Evolutionary conservation across 768 basidiomycete genomes (phyloP).

Genomic region (Fomitopsis pulvina): DNA sequence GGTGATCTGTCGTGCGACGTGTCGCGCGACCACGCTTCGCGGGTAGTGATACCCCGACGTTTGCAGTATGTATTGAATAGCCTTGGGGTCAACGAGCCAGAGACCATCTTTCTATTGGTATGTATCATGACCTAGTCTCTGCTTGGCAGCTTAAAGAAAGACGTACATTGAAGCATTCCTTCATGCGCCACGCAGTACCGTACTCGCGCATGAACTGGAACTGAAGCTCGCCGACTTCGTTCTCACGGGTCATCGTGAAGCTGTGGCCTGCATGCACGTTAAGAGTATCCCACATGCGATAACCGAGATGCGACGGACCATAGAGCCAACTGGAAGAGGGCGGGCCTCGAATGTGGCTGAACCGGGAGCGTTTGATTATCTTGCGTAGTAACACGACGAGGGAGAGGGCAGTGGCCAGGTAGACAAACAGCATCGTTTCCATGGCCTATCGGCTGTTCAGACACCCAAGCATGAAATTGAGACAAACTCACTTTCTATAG

Average conservation of each 20-base stretch:
- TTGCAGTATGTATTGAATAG: conserved; percentile 23
- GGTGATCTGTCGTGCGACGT: conserved; percentile 13
- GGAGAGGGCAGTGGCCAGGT: neutral
- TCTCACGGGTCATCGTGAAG: neutral
- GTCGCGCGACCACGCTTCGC: conserved; percentile 18
- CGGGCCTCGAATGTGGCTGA: conserved; percentile 16
- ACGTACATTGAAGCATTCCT: conserved; percentile 16
- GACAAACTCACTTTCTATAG: no score
- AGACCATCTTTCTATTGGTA: conserved; percentile 8
- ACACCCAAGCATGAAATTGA: no score
- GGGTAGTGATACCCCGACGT: conserved; percentile 22
- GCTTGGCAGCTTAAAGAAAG: neutral
- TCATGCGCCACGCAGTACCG: conserved; percentile 14
- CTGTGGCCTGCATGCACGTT: neutral
- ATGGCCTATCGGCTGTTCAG: no score
- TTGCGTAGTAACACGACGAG: neutral
- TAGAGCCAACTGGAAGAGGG: conserved; percentile 11
- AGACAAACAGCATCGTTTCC: no score
- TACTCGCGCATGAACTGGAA: conserved; percentile 14
- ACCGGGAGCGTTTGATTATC: neutral
- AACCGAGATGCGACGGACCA: no score
- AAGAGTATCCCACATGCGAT: neutral
- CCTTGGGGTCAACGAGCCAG: conserved; percentile 12
- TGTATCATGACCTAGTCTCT: neutral
- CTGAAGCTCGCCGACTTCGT: conserved; percentile 17